A percentile compares a stretch with the other conserved stretches of the same genome.
These are phyloP conservation scores for Mayamaea pseudoterrestris DNA, from an alignment of 108 stramenopile genomes.

Conservation along the genomic window DNA sequence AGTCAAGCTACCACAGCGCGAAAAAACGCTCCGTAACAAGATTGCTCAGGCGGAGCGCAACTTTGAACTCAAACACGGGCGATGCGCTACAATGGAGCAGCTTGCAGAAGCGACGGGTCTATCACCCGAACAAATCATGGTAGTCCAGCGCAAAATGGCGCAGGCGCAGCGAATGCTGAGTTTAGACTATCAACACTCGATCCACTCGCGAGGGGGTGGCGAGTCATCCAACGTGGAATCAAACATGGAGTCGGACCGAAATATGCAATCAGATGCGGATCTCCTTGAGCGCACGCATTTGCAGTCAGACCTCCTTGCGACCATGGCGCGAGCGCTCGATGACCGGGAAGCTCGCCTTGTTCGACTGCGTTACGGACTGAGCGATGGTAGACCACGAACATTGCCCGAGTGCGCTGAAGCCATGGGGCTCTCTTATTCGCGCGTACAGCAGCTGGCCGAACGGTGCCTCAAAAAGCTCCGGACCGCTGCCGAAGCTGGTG, in stretches of 20 bases:
- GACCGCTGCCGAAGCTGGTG: conserved; percentile 58
- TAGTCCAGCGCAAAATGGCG: conserved; percentile 37
- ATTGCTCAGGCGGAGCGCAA: conserved; percentile 37
- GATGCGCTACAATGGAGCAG: conserved; percentile 19
- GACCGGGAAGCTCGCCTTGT: conserved; percentile 54
- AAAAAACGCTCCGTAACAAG: conserved; percentile 61
- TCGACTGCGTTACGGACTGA: conserved; percentile 66
- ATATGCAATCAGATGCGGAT: conserved; percentile 27
- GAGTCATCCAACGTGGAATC: no score
- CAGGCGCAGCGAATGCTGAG: conserved; percentile 47
- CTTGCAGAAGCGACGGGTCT: conserved; percentile 37
- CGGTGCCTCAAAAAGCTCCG: conserved; percentile 62
- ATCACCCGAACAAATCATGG: conserved; percentile 26
- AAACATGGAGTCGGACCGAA: conserved; percentile 5
- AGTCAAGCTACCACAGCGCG: conserved; percentile 46
- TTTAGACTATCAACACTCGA: conserved; percentile 57
- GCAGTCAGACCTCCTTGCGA: conserved; percentile 60
- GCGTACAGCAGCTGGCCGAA: conserved; percentile 41
- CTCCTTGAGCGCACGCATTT: conserved; percentile 56
- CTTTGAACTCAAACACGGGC: conserved; percentile 21
- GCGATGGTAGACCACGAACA: conserved; percentile 50
- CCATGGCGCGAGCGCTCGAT: conserved; percentile 51
- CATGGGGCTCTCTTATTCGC: conserved; percentile 68
- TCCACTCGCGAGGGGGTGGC: conserved; percentile 30
- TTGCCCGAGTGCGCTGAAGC: conserved; percentile 54